These are phyloP conservation scores for Teunomyces atbi DNA, from an alignment of 805 yeast genomes.

Conservation along the genomic window DNA sequence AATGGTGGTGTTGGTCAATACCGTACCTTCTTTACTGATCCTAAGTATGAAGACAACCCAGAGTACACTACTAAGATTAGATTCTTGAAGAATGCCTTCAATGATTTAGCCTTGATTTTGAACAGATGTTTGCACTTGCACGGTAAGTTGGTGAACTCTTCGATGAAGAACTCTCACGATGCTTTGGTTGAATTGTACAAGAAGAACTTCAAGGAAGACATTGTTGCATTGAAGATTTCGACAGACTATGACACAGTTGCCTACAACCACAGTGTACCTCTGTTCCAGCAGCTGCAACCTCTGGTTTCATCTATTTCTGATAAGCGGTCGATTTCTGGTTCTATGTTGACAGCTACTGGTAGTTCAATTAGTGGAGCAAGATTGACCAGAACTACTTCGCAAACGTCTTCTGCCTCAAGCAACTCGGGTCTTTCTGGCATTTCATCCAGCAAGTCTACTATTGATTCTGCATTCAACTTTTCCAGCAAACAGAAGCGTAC, in stretches of 20 bases:
- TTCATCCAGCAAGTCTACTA: slow-evolving; percentile 19
- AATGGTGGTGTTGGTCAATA: slow-evolving; percentile 91
- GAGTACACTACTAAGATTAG: slow-evolving; percentile 30
- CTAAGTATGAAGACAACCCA: slow-evolving; percentile 31
- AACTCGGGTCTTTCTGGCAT: slow-evolving; percentile 27
- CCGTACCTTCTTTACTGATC: slow-evolving; percentile 58
- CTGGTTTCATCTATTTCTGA: slow-evolving; percentile 11
- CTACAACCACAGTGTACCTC: slow-evolving; percentile 23
- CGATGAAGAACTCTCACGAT: slow-evolving; percentile 63
- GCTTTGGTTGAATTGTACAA: slow-evolving; percentile 60
- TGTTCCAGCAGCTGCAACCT: slow-evolving; percentile 13
- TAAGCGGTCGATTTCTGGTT: slow-evolving; percentile 20
- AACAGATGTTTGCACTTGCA: slow-evolving; percentile 68
- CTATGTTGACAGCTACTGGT: slow-evolving; percentile 10
- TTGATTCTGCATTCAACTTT: slow-evolving; percentile 8
- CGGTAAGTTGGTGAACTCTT: slow-evolving; percentile 56
- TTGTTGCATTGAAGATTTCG: slow-evolving; percentile 40
- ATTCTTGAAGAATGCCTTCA: slow-evolving; percentile 52
- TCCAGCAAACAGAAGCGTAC: slow-evolving; percentile 26
- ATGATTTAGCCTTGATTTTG: slow-evolving; percentile 65
- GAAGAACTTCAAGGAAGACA: slow-evolving; percentile 68
- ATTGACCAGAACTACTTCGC: slow-evolving; percentile 21
- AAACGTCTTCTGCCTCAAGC: slow-evolving; percentile 22
- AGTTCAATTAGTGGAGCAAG: slow-evolving; percentile 18
- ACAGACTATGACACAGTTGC: slow-evolving; percentile 30